Conservation (phyloP, 78 protist species). For the Guillardia theta region DNA sequence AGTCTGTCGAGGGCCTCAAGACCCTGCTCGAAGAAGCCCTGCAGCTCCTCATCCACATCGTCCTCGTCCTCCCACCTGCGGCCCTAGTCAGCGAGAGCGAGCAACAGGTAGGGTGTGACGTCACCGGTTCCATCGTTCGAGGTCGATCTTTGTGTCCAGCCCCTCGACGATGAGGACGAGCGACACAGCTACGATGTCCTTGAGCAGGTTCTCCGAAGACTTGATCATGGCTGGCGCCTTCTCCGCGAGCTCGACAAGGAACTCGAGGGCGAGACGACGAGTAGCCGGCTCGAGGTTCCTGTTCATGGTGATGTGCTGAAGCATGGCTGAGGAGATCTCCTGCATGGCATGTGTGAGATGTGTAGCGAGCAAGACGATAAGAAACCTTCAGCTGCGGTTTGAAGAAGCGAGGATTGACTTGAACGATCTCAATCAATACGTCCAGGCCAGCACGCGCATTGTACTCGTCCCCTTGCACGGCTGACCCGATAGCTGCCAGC, state of each 20-base stretch:
- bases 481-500: too few relatives aligned
- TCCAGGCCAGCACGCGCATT: not conserved
- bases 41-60: not conserved
- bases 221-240: not conserved
- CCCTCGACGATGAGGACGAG: not conserved
- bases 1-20: not conserved
- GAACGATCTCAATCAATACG: not conserved
- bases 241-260: not conserved
- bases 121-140: not conserved
- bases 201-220: not conserved
- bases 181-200: not conserved
- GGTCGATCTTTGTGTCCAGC: not conserved
- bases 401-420: not conserved
- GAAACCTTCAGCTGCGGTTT: not conserved
- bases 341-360: not conserved
- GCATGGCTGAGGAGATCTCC: not conserved
- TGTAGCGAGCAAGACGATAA: too few relatives aligned
- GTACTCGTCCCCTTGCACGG: not conserved
- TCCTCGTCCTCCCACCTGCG: too few relatives aligned
- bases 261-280: slow-evolving; percentile 14
- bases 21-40: not conserved
- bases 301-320: slow-evolving; percentile 3
- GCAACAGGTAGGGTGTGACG: not conserved
- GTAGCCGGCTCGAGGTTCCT: not conserved
- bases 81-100: too few relatives aligned